Base-by-base conservation (phyloP, 2,329 filamentous ascomycete genomes). In the Botryosphaeria dothidea region DNA sequence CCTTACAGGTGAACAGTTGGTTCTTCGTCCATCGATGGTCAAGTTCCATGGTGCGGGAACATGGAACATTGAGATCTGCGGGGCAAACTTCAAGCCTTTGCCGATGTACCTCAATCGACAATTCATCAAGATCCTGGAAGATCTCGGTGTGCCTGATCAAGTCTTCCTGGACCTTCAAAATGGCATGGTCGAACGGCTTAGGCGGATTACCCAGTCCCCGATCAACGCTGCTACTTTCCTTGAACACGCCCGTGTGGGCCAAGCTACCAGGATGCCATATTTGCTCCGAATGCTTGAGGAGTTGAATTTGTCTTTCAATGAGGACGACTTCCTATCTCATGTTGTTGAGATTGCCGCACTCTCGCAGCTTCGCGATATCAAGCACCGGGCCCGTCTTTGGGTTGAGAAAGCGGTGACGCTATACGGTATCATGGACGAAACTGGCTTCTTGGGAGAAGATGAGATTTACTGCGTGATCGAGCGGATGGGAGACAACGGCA, bases 401-500 rank as follows among this genome's bases (percentile, higher is more conserved):
- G 85, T 96, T 0, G 76, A 84, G 0, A 75, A 88, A 17, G 92
- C 91, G 0, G 84, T 89, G n/a, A 93, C 91, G 0, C 81, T 96
- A 0, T 93, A 92, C 69, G 92, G 92, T 0, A 83, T 96, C 58
- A 91, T 95, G 86, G 92, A 96, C 67, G 92, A 96, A 75, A 92
- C 90, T 0, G 86, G 85, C 0, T 85, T 83, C 38, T 80, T 96
- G 0, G 68, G 83, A 9, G 88, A 92, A 71, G 85, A 85, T 0
- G 81, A 96, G 67, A 84, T 94, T 0, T 93, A 88, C 69, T 84
- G 91, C 62, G 84, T 85, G 0, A 86, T 84, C 41, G 81, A 87
- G 51, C 79, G 66, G 52, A 70, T 77, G 15, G 70, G 77, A 19
- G 71, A 71, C 1, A 61, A 66, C n/a, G 70, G 69, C 1, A 65